Evolutionary conservation across 1,284 basidiomycete genomes (phyloP).

Genomic region (Sphagnurus paluster): DNA sequence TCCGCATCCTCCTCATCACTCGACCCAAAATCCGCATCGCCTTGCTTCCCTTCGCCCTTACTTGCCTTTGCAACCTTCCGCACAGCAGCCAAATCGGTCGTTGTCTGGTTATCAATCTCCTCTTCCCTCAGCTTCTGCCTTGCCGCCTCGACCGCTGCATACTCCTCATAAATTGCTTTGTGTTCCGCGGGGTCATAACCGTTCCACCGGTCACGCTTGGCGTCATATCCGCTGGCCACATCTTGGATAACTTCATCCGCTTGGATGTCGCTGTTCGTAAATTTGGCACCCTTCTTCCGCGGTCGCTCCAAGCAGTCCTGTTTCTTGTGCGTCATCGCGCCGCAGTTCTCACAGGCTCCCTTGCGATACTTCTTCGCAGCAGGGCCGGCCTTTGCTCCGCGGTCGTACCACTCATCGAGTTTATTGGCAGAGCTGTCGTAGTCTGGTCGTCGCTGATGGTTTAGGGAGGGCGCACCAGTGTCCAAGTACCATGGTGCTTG

Average conservation of each 20-base stretch:
- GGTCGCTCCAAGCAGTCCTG: conserved; percentile 96
- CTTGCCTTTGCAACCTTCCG: conserved; percentile 85
- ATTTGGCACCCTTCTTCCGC: conserved; percentile 94
- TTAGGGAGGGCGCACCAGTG: conserved; percentile 87
- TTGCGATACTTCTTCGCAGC: conserved; percentile 96
- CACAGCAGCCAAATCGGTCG: conserved; percentile 82
- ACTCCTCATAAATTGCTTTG: conserved; percentile 88
- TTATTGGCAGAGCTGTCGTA: conserved; percentile 67
- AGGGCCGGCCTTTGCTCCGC: conserved; percentile 84
- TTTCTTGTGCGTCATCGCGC: conserved; percentile 91
- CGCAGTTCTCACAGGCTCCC: conserved; percentile 99
- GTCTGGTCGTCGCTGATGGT: conserved; percentile 86
- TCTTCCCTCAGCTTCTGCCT: conserved; percentile 90
- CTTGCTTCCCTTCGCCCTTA: conserved; percentile 62
- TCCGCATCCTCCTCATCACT: conserved; percentile 95
- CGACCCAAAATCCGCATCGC: conserved; percentile 93
- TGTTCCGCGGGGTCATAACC: conserved; percentile 93
- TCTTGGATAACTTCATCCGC: conserved; percentile 90
- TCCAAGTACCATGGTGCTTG: conserved; percentile 99
- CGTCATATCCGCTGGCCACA: conserved; percentile 83
- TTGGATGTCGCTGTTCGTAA: conserved; percentile 86
- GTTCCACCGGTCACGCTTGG: conserved; percentile 98
- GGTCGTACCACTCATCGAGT: conserved; percentile 91
- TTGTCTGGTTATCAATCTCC: conserved; percentile 95
- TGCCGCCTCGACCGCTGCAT: conserved; percentile 90